Conservation (phyloP, 2,329 filamentous ascomycete genomes). For the Xylogone sp. region DNA sequence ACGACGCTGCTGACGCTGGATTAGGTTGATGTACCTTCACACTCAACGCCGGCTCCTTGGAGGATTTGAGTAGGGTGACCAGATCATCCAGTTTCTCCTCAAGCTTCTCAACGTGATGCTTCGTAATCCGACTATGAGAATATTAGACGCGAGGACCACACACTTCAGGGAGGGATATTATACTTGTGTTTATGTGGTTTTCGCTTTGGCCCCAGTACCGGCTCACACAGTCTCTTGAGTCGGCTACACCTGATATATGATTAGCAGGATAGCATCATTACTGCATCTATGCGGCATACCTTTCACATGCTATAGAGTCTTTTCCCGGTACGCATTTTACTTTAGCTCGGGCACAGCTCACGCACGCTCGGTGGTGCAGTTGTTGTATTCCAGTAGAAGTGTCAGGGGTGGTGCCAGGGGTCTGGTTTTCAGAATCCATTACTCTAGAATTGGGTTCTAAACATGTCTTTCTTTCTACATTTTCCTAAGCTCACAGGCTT, state of each 20-base stretch:
- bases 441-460: neutral
- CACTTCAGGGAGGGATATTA: neutral
- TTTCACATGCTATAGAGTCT: slow-evolving; percentile 9
- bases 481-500: no score
- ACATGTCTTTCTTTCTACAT: neutral
- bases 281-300: slow-evolving; percentile 5
- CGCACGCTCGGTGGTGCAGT: slow-evolving; percentile 7
- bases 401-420: neutral
- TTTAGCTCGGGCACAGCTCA: slow-evolving; percentile 17
- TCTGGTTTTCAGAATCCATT: neutral
- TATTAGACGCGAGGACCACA: neutral
- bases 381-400: neutral
- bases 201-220: slow-evolving; percentile 8
- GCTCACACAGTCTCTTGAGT: slow-evolving; percentile 13
- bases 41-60: slow-evolving; percentile 2
- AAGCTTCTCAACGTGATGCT: slow-evolving; percentile 13
- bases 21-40: neutral
- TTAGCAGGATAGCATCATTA: neutral
- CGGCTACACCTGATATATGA: slow-evolving; percentile 11
- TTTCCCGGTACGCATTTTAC: slow-evolving; percentile 16
- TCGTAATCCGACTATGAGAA: slow-evolving; percentile 4
- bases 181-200: slow-evolving; percentile 6
- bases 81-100: slow-evolving; percentile 18
- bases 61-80: slow-evolving; percentile 12
- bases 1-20: no score